Conservation (phyloP, 208 protist species). For the Trypanosoma brucei region DNA sequence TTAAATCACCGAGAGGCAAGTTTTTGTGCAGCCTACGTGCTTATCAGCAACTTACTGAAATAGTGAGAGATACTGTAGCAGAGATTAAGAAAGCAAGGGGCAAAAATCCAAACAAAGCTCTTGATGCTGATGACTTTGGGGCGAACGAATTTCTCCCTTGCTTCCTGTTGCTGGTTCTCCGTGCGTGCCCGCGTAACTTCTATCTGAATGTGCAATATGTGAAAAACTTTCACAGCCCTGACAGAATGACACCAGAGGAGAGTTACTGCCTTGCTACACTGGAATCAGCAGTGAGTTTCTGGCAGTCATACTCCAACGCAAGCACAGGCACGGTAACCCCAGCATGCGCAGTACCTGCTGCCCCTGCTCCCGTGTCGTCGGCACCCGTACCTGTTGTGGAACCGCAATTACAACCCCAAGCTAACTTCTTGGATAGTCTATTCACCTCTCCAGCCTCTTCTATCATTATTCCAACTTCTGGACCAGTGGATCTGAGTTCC, state of each 20-base stretch:
- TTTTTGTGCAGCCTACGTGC: slow-evolving; percentile 65
- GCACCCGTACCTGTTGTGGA: not conserved
- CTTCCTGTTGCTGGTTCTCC: slow-evolving; percentile 75
- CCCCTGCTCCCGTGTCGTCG: no score
- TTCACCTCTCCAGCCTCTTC: not conserved
- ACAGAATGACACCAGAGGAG: slow-evolving; percentile 49
- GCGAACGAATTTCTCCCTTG: slow-evolving; percentile 80
- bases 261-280: slow-evolving; percentile 73
- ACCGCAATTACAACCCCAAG: not conserved
- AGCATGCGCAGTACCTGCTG: not conserved
- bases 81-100: slow-evolving; percentile 2
- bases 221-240: slow-evolving; percentile 38
- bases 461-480: not conserved
- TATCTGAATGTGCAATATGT: slow-evolving; percentile 73
- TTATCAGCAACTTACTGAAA: slow-evolving; percentile 34
- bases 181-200: slow-evolving; percentile 57
- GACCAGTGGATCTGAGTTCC: not conserved
- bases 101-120: not conserved
- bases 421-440: not conserved
- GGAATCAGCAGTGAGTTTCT: slow-evolving; percentile 57
- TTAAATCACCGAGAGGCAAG: slow-evolving; percentile 76
- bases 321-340: not conserved
- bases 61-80: not conserved
- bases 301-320: slow-evolving; percentile 31
- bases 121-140: slow-evolving; percentile 38